These are phyloP conservation scores for Zizania latifolia DNA, from an alignment of 176 grass and related monocot genomes.

Conservation along the genomic window DNA sequence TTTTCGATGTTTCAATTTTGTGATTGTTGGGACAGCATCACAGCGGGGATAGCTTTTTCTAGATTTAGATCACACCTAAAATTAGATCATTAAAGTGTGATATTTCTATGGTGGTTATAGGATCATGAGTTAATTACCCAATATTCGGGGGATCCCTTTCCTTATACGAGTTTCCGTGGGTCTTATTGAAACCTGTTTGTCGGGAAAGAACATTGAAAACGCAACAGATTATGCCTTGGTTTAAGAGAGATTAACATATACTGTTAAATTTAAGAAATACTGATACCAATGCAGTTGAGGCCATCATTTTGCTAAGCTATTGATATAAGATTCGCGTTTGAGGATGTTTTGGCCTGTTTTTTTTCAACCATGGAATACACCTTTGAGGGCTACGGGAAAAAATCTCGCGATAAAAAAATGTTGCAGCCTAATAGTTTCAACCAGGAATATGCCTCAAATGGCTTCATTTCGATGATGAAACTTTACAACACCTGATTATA, in stretches of 20 bases:
- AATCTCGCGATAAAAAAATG: neutral
- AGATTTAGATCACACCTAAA: neutral
- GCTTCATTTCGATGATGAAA: neutral
- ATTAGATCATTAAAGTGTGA: too few relatives aligned
- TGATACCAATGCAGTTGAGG: too few relatives aligned
- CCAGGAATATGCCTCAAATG: neutral
- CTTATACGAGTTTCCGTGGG: too few relatives aligned
- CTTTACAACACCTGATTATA: neutral
- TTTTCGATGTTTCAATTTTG: neutral
- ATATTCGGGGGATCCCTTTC: too few relatives aligned
- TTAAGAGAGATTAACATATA: neutral
- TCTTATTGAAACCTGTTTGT: too few relatives aligned
- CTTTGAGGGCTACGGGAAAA: neutral
- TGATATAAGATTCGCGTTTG: neutral
- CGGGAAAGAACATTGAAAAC: neutral
- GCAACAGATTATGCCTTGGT: neutral
- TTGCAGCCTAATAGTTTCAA: neutral
- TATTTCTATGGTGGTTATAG: neutral
- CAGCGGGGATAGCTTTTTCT: neutral
- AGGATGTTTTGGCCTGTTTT: too few relatives aligned
- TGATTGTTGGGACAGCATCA: rapidly evolving
- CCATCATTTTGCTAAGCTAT: neutral
- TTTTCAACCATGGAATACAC: too few relatives aligned
- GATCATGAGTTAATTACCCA: too few relatives aligned
- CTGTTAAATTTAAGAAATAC: neutral